A percentile compares a stretch with the other conserved stretches of the same genome.
Evolutionary conservation across 2,329 filamentous ascomycete species (phyloP).

Genomic region (Neonectria magnoliae): DNA sequence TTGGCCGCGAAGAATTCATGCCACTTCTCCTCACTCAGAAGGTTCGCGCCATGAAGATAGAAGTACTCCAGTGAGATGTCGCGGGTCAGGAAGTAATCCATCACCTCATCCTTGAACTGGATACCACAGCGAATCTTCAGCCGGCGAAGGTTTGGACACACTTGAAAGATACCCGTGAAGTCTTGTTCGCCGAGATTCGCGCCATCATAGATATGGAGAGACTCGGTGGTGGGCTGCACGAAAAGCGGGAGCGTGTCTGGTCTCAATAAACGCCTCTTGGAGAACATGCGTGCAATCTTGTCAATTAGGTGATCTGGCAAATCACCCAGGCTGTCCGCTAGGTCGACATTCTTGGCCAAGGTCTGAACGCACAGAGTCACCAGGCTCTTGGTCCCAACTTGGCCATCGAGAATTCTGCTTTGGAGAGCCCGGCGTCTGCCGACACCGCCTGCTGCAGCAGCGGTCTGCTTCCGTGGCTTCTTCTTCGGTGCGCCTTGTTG

Average conservation of each 20-base stretch:
- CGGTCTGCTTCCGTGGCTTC: constrained; percentile 60
- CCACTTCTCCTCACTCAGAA: constrained; percentile 83
- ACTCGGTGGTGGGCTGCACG: constrained; percentile 60
- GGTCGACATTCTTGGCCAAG: constrained; percentile 69
- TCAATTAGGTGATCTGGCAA: constrained; percentile 66
- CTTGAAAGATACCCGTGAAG: constrained; percentile 82
- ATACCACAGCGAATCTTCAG: constrained; percentile 86
- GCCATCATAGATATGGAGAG: constrained; percentile 66
- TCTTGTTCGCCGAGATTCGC: constrained; percentile 78
- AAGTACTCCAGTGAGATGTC: constrained; percentile 75
- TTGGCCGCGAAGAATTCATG: constrained; percentile 72
- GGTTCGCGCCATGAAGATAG: constrained; percentile 84
- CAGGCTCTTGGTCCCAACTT: constrained; percentile 74
- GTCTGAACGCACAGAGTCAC: constrained; percentile 72
- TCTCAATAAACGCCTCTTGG: constrained; percentile 67
- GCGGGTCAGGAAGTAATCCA: constrained; percentile 82
- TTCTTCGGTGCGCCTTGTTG: constrained; percentile 52
- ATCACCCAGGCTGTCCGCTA: constrained; percentile 71
- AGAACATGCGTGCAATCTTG: constrained; percentile 67
- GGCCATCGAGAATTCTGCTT: constrained; percentile 85
- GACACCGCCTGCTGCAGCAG: constrained; percentile 60
- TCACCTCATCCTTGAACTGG: constrained; percentile 86
- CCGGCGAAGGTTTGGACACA: constrained; percentile 73
- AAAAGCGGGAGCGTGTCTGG: constrained; percentile 67
- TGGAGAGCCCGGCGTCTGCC: constrained; percentile 78